phyloP scores from a whole-genome alignment of 257 asterid genomes.

The Solanum boliviense region DNA sequence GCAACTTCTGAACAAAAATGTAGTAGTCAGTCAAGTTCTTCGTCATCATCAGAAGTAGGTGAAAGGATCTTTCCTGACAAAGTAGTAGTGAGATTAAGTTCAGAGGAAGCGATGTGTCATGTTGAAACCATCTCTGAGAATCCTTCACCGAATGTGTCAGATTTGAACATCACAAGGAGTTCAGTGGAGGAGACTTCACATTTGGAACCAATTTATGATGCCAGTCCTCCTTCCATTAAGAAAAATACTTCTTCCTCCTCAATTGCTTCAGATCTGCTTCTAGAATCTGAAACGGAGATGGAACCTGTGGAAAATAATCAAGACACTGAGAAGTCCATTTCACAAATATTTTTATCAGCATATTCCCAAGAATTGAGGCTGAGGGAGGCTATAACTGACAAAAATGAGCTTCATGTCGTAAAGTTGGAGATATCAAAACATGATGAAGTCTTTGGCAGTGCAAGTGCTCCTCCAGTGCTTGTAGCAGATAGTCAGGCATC shows the following conservation, averaged over 20 bases:
- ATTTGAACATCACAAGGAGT: slow-evolving; percentile 9
- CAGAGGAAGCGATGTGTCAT: slow-evolving; percentile 11
- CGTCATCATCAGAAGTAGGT: slow-evolving; percentile 50
- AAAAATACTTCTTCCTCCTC: slow-evolving; percentile 37
- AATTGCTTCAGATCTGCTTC: slow-evolving; percentile 32
- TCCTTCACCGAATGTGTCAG: slow-evolving; percentile 19
- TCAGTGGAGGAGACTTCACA: slow-evolving; percentile 3
- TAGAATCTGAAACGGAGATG: slow-evolving; percentile 22
- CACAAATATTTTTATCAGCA: slow-evolving; percentile 5
- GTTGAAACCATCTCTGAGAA: slow-evolving; percentile 20
- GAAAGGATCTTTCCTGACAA: slow-evolving; percentile 15
- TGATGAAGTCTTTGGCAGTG: slow-evolving; percentile 9
- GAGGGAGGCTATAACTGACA: slow-evolving; percentile 4
- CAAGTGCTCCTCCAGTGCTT: slow-evolving; percentile 9
- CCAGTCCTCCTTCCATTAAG: slow-evolving; percentile 3
- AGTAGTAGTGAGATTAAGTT: slow-evolving; percentile 22
- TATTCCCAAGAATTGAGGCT: slow-evolving; percentile 10
- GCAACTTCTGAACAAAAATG: slow-evolving; percentile 8
- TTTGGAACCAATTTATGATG: slow-evolving; percentile 4
- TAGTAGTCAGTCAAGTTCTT: slow-evolving; percentile 43
- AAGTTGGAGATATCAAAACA: slow-evolving; percentile 11
- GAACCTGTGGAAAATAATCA: slow-evolving; percentile 21
- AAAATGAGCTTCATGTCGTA: slow-evolving; percentile 9
- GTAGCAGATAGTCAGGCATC: slow-evolving; percentile 1
- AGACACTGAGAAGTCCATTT: slow-evolving; percentile 10